A percentile compares a stretch with the other conserved stretches of the same genome.
Conservation (phyloP, 495 filamentous ascomycete species). For the Achaetomiella virescens region DNA sequence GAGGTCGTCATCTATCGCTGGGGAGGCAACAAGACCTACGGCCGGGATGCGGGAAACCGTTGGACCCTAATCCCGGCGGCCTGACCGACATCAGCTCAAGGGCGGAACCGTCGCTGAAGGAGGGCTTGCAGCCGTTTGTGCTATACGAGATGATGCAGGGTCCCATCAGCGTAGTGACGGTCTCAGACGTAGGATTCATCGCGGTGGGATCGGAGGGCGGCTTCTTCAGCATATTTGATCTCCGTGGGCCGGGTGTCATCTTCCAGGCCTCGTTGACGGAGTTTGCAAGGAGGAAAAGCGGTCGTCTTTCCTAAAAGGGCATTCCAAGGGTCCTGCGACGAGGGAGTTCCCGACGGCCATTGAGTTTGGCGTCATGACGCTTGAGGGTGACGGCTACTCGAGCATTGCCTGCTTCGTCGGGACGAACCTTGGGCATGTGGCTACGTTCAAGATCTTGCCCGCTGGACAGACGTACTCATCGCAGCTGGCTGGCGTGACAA, state of each 20-base stretch:
- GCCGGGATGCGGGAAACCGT: conserved; percentile 41
- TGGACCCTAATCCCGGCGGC: conserved; percentile 51
- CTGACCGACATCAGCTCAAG: conserved; percentile 68
- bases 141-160: conserved; percentile 79
- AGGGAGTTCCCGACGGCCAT: conserved; percentile 70
- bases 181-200: conserved; percentile 88
- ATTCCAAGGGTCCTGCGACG: conserved; percentile 35
- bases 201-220: conserved; percentile 79
- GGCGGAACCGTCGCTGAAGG: conserved; percentile 70
- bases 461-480: conserved; percentile 65
- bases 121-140: conserved; percentile 74
- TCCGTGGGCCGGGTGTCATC: conserved; percentile 85
- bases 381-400: conserved; percentile 90
- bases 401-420: conserved; percentile 90
- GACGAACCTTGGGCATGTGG: conserved; percentile 73
- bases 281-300: conserved; percentile 64
- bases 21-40: conserved; percentile 60
- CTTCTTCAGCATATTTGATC: conserved; percentile 70
- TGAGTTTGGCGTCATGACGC: conserved; percentile 88
- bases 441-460: conserved; percentile 86
- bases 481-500: conserved; percentile 57
- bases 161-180: conserved; percentile 65
- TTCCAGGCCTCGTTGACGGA: conserved; percentile 61
- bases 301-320: conserved; percentile 52
- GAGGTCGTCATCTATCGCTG: conserved; percentile 86